Base-by-base conservation (phyloP, 1,139 yeast genomes). In the Lodderomyces beijingensis region DNA sequence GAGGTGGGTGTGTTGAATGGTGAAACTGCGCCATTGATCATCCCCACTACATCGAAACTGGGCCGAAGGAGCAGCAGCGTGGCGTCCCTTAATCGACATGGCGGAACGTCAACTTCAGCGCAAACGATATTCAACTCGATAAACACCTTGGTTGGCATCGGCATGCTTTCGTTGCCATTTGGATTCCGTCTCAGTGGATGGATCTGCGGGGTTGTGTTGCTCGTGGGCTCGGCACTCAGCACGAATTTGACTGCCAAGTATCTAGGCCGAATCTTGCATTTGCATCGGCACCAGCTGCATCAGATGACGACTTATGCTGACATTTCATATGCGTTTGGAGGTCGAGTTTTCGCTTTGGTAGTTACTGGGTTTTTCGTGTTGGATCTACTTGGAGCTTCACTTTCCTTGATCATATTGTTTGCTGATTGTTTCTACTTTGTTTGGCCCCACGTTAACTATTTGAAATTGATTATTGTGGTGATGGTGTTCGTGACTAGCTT, bases 121-220 rank as follows among this genome's bases (percentile, higher is more conserved):
- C 97, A 89, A 54, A 89, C 97, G 0, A 64, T 85, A 14, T 87
- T 89, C 64, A 89, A 89, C 52, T 78, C 94, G 3, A 79, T 88
- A 36, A 89, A 89, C 53, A 84, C 88, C 0, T 62, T 88, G 27
- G 77, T 88, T 47, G 97, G 96, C 0, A 77, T 89, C 29, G 96
- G 95, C 3, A 70, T 89, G 49, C 66, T 89, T 23, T 81, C 96
- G 1, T 64, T 89, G 31, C 95, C 96, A 0, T 68, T 82, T 45
- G 97, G 91, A 0, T 62, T 89, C 42, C 74, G 70, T 41, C 69
- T 83, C 34, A 72, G 95, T 0, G 97, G 97, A 1, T 82, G 95
- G 88, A 51, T 82, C 3, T 39, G 75, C 14, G 96, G 96, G 1
- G 41, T 74, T 0, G 36, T 69, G 0, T 51, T 81, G 25, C 52